Conservation (phyloP, 306 rosid genomes). For the Malus domestica region DNA sequence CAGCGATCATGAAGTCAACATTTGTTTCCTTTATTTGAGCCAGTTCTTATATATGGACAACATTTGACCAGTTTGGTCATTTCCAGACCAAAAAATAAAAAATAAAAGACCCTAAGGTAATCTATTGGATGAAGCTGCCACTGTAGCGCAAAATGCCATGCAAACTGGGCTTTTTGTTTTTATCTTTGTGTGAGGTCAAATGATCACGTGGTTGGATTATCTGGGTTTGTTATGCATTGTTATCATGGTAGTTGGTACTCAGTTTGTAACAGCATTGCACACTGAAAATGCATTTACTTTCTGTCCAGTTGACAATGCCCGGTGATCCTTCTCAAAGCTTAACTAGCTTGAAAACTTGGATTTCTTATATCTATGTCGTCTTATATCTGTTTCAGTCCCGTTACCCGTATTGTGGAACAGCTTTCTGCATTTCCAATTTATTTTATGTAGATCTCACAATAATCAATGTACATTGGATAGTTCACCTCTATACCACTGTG, state of each 20-base stretch:
- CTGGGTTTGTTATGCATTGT: not conserved
- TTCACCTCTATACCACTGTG: constrained; percentile 1
- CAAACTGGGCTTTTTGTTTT: not conserved
- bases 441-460: not conserved
- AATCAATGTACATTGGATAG: not conserved
- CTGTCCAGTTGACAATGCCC: not conserved
- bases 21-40: not conserved
- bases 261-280: not conserved
- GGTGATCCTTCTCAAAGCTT: not conserved
- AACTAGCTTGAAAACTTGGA: not conserved
- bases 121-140: not conserved
- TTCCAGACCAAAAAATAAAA: not conserved
- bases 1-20: not conserved
- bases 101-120: not conserved
- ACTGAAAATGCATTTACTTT: not conserved
- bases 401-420: not conserved
- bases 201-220: not conserved
- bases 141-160: not conserved
- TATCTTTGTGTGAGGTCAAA: not conserved
- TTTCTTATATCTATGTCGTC: not conserved
- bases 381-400: not conserved
- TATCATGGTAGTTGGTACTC: not conserved
- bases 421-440: not conserved
- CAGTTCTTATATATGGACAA: not conserved
- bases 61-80: not conserved